A percentile compares a stretch with the other conserved stretches of the same genome.
Evolutionary conservation across 352 stramenopile species (phyloP).

Genomic region (Thalassiosira sp.): DNA sequence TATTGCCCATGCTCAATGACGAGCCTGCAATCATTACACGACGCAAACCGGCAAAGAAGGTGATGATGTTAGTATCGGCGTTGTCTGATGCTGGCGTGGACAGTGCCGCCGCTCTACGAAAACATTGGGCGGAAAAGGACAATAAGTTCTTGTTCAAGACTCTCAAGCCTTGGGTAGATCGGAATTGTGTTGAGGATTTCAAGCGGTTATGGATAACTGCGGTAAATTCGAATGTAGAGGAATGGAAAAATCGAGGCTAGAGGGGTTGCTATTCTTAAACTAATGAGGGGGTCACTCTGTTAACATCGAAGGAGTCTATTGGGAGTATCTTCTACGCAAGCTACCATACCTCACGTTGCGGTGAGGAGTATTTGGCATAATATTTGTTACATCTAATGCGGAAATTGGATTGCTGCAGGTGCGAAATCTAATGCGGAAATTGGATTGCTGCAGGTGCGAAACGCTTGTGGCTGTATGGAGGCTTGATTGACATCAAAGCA

Average conservation of each 20-base stretch:
- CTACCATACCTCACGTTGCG: no score
- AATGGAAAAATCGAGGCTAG: conserved; percentile 10
- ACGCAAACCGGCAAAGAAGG: conserved; percentile 66
- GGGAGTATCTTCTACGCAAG: no score
- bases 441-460: no score
- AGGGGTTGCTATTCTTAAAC: no score
- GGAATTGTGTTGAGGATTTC: conserved; percentile 44
- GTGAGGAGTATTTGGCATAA: no score
- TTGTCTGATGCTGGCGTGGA: conserved; percentile 68
- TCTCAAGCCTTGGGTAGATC: conserved; percentile 69
- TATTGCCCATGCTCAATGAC: conserved; percentile 69
- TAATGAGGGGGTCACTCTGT: no score
- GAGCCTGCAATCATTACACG: conserved; percentile 70
- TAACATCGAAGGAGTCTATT: no score
- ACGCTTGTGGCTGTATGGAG: no score
- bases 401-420: no score
- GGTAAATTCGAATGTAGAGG: conserved; percentile 57
- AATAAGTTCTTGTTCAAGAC: conserved; percentile 78
- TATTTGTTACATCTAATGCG: no score
- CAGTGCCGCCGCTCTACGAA: conserved; percentile 59
- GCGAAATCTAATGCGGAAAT: no score
- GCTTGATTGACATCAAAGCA: no score
- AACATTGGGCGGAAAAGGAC: conserved; percentile 77
- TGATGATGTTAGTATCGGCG: conserved; percentile 63
- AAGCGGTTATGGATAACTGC: conserved; percentile 72